Base-by-base conservation (phyloP, 2,329 filamentous ascomycete species). In the Monosporascus ibericus region DNA sequence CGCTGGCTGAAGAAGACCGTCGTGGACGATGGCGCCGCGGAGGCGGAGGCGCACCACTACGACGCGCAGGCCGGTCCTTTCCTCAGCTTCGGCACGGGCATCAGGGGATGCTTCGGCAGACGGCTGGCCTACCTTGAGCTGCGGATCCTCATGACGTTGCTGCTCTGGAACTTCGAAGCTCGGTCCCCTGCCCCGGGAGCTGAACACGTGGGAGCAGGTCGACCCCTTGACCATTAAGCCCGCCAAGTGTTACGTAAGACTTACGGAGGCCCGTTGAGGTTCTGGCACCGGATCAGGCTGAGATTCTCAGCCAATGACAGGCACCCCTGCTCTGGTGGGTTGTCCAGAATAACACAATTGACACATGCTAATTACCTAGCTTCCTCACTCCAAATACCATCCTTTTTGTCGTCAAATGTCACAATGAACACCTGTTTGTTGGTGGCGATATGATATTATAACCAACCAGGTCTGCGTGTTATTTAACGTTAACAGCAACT, bases 131-230 rank as follows among this genome's bases (percentile, higher is more conserved):
- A 62, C 20, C 50, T 63, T 6, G 54, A 63, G 49, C 47, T 50
- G 14, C 49, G 56, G 14, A 55, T 56, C 1, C 53, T 62, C 3
- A 36, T 62, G 15, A 54, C 58, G 15, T 46, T 62, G 17, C 47
- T 63, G 9, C 58, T 63, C 17, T 62, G 60, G 60, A 61, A 62
- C 37, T 61, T 61, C 14, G 48, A n/a, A 59, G 51, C 59, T 59
- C 17, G 25, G 8, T 8, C 11, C 15, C 20, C 24, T 46, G 22
- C 17, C 42, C 8, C 42, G 22, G 5, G 70, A 72, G 34, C 68
- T 70, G 5, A 65, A 65, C 53, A 84, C 80, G 87, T 76, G 80
- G 30, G 90, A 18, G 11, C 11, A 17, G 7, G 42, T 30, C 3
- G 42, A 46, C 14, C 4, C 1, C 14, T 25, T 46, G 20, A 30